Base-by-base conservation (phyloP, 2,329 filamentous ascomycete genomes). In the Trichoderma citrinoviride region DNA sequence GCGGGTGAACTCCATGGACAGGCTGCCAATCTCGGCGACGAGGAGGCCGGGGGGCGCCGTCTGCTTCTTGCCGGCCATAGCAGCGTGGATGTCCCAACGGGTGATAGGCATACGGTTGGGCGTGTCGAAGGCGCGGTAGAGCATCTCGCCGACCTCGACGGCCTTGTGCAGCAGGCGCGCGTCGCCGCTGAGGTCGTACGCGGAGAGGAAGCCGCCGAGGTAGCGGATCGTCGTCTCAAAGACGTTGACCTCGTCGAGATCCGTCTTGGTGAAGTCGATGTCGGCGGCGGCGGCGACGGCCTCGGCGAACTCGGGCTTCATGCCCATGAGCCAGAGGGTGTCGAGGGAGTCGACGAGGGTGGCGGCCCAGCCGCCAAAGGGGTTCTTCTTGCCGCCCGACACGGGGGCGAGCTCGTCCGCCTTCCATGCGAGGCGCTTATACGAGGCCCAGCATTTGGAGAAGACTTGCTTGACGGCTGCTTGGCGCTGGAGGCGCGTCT, bases 1-100 rank as follows among this genome's bases (percentile, higher is more conserved):
- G 10, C 90, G 81, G 5, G 88, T 90, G 72, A 93, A 90, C 72
- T 93, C 90, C 69, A 93, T 74, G 4, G 85, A 85, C 61, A 92
- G 78, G 7, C 88, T 90, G 15, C 88, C 88, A 71, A 91, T 73
- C 77, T 88, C 82, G 67, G 83, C 86, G 70, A 90, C 77, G 70
- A 89, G 76, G 61, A 75, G 27, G 23, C 33, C 27, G 12, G 53
- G 58, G 47, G 7, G 70, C 67, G 1, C 44, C 50, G n/a, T n/a
- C 50, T 73, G 71, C 40, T 64, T 61, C 49, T 69, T 66, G 10
- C 73, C 73, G 29, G 65, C 62, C 27, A 70, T 67, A 7, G 73
- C 73, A 1, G 65, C 70, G 49, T 71, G 67, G 2, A 72, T 61
- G 29, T 73, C 63, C 73, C 72, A 74, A 3, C 70, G 68, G n/a